Evolutionary conservation across 2,329 filamentous ascomycete genomes (phyloP).

Genomic region (Phoma sp.): DNA sequence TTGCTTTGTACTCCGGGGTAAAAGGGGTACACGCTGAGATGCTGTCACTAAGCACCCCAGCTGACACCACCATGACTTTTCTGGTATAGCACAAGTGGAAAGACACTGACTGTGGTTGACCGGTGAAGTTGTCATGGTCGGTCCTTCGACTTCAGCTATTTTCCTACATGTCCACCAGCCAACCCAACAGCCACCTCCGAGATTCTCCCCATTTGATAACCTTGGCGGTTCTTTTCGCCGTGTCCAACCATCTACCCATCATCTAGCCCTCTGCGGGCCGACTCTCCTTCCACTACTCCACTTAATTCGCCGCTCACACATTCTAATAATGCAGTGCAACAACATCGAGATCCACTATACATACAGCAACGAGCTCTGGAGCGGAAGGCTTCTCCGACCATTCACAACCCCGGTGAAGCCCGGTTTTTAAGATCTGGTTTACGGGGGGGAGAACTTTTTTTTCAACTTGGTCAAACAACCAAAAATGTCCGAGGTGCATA

Average conservation of each 20-base stretch:
- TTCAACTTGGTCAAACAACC: background rate
- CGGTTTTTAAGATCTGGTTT: background rate
- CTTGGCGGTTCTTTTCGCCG: background rate
- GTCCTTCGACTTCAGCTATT: background rate
- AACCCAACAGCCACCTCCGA: background rate
- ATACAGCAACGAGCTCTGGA: background rate
- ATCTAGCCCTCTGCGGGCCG: conserved; percentile 1
- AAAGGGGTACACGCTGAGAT: conserved; percentile 1
- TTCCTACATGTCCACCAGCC: background rate
- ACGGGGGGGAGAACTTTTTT: conserved; percentile 5
- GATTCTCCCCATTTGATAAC: background rate
- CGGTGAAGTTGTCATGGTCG: background rate
- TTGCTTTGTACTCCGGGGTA: conserved; percentile 2
- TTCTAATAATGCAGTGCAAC: conserved; percentile 16
- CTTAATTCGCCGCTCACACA: conserved; percentile 7
- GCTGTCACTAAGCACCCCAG: background rate
- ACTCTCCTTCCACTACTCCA: conserved; percentile 7
- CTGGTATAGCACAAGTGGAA: background rate
- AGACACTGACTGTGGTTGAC: background rate
- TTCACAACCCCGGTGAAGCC: background rate
- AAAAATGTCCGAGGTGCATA: background rate
- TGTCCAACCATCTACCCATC: background rate
- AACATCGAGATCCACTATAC: background rate
- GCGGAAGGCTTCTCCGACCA: background rate
- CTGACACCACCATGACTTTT: background rate